phyloP scores from a whole-genome alignment of 805 yeast species.

The Wickerhamomyces tratensis region DNA sequence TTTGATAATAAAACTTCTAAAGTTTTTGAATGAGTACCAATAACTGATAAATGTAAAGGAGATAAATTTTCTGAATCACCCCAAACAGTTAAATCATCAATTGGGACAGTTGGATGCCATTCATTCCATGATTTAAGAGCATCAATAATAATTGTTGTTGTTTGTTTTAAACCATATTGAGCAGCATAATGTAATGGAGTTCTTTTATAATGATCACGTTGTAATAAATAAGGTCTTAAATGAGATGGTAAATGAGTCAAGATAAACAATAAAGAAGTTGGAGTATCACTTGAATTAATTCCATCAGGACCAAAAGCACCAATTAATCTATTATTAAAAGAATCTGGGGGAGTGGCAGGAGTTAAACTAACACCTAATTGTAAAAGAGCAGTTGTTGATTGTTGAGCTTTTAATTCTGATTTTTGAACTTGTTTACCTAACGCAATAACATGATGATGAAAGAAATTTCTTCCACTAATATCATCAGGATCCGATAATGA shows the following conservation, averaged over 20 bases:
- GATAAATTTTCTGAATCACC: slow-evolving; percentile 67
- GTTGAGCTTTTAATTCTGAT: slow-evolving; percentile 2
- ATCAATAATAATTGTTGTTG: slow-evolving; percentile 46
- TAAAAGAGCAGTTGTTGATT: slow-evolving; percentile 3
- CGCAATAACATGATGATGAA: slow-evolving; percentile 76
- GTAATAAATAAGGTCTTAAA: slow-evolving; percentile 44
- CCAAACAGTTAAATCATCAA: slow-evolving; percentile 52
- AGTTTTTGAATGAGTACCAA: slow-evolving; percentile 77
- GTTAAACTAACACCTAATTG: slow-evolving; percentile 9
- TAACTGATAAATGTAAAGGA: slow-evolving; percentile 75
- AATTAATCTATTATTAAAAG: slow-evolving; percentile 31
- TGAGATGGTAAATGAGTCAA: slow-evolving; percentile 45
- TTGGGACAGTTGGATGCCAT: slow-evolving; percentile 36
- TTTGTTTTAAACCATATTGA: slow-evolving; percentile 69
- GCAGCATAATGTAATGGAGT: slow-evolving; percentile 89
- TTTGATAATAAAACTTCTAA: slow-evolving; percentile 46
- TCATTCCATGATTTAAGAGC: slow-evolving; percentile 51
- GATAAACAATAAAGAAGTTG: slow-evolving; percentile 50
- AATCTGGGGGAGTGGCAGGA: slow-evolving; percentile 48
- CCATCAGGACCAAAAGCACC: slow-evolving; percentile 58
- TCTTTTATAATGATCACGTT: slow-evolving; percentile 66
- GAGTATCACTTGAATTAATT: slow-evolving; percentile 43
- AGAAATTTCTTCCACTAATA: slow-evolving; percentile 71
- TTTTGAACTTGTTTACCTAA: slow-evolving; percentile 54
- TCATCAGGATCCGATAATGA: slow-evolving; percentile 57